Base-by-base conservation (phyloP, 768 basidiomycete species). In the Epithele typhae region DNA sequence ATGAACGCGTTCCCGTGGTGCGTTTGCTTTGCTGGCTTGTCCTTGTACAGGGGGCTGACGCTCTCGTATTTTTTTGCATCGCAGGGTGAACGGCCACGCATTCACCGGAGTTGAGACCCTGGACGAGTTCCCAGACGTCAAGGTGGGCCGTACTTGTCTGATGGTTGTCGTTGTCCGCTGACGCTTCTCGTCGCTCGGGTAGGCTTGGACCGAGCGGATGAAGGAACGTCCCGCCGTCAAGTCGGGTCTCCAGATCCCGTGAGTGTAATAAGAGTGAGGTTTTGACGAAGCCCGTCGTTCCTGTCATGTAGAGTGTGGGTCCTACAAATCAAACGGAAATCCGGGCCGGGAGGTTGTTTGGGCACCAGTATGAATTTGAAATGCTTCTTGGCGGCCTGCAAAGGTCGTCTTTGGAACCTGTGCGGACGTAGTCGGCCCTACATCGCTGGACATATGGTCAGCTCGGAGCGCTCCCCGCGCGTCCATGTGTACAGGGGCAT, bases 1-100 rank as follows among this genome's bases (percentile, higher is more conserved):
- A 68, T 86, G 48, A 90, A 88, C 49, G 70, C 71, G 2, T 61
- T 76, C 45, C 72, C 84, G 3, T 88, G 85, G 85, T 56, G 21
- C 43, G 55, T 35, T 19, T 15, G n/a, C 32, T 18, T 22, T 21
- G 25, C 37, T 2, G n/a, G 18, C 17, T 9, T 37, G 22, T 7
- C 3, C 36, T 12, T 23, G 4, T 8, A 11, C 21, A 3, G 14
- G 2, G 9, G 1, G 25, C 22, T 14, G 18, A 4, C 25, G 25
- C 8, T 14, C 23, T 11, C 15, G 23, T 6, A 22, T 18, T 36
- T 6, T 19, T 9, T 4, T 27, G 19, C 5, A 19, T 19, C 25
- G 9, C 46, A 56, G 55, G 59, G 74, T 90, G 34, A 65, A 70
- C 25, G 35, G 62, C 19, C 74, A 78, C 51, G 25, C 52, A 5